Evolutionary conservation across 257 asterid genomes (phyloP), one percentile per base, ranked within the genome.

Genomic region (Sherardia arvensis): DNA sequence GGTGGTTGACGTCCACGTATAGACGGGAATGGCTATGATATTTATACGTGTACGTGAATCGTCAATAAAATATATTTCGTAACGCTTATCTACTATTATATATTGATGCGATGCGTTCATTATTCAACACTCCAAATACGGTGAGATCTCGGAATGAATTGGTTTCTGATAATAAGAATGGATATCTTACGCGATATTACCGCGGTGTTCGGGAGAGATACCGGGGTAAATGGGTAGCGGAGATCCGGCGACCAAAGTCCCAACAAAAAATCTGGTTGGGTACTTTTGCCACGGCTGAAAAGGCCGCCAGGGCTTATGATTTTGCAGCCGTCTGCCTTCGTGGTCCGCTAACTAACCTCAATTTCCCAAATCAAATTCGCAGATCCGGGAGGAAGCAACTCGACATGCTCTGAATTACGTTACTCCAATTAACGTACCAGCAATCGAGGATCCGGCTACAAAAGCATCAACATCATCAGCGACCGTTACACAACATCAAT

Each of bases 211-310:
- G 96, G 7, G 80, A 76, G 83, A 71, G 96, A 7, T 86, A 86
- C 69, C 86, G 92, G 96, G 96, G 96, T 0, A 88, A 82, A 14
- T 88, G 67, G 56, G 95, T 84, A 0, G 83, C 96, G 2, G 96
- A 88, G 51, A 77, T 88, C 40, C 63, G 96, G 29, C 73, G 84
- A 4, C 96, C 96, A 1, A 86, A 88, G 28, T 0, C 4, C 43
- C 3, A 36, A 36, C 11, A 8, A 36, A 73, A 95, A 38, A 84
- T 86, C 14, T 86, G 96, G 95, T 58, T 88, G 23, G 96, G 95
- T 0, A 86, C 96, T 2, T 84, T 79, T 61, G 87, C 78, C 54
- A 80, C 94, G 6, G 78, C 91, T 0, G 87, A 80, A 65, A 84
- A 88, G 65, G 96, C 96, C 25, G 94, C 96, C 45, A 77, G 82